These are phyloP conservation scores for Bertia moriformis DNA, from an alignment of 2,329 filamentous ascomycete genomes.

Conservation along the genomic window DNA sequence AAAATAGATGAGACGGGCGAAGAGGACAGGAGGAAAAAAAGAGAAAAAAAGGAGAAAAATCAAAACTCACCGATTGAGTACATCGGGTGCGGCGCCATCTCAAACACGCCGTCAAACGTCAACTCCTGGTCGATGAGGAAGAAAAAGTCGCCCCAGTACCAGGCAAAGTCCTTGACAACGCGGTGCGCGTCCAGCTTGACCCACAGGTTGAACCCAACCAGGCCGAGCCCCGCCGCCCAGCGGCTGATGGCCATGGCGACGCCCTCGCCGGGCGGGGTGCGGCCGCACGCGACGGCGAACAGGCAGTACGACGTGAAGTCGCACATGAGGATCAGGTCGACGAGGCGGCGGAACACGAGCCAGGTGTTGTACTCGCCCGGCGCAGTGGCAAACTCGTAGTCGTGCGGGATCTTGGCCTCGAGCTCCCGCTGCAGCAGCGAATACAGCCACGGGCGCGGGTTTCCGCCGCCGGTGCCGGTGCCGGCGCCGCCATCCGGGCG, in stretches of 20 bases:
- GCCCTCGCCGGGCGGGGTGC: slow-evolving; percentile 60
- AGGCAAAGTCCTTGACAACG: slow-evolving; percentile 96
- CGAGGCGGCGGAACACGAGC: slow-evolving; percentile 86
- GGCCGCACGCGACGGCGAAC: slow-evolving; percentile 79
- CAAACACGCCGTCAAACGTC: slow-evolving; percentile 96
- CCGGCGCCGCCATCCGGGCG: slow-evolving; percentile 61
- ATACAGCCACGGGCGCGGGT: slow-evolving; percentile 73
- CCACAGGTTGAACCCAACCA: slow-evolving; percentile 93
- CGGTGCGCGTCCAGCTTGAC: slow-evolving; percentile 95
- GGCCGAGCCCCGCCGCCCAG: slow-evolving; percentile 62
- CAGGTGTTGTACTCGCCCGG: slow-evolving; percentile 98
- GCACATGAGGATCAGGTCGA: slow-evolving; percentile 96
- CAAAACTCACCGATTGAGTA: slow-evolving; percentile 87
- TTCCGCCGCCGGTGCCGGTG: too few relatives aligned
- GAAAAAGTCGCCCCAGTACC: slow-evolving; percentile 99
- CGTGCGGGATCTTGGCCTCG: slow-evolving; percentile 76
- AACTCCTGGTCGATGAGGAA: slow-evolving; percentile 95
- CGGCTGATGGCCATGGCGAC: slow-evolving; percentile 54
- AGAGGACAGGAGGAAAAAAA: neutral
- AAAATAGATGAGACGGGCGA: too few relatives aligned
- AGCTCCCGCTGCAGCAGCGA: slow-evolving; percentile 73
- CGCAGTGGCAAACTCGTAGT: slow-evolving; percentile 86
- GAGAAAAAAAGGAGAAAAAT: neutral
- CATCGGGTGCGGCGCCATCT: slow-evolving; percentile 98
- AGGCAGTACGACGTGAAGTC: slow-evolving; percentile 95